Evolutionary conservation across 1,284 basidiomycete genomes (phyloP).

Genomic region (Cutaneotrichosporon sp.): DNA sequence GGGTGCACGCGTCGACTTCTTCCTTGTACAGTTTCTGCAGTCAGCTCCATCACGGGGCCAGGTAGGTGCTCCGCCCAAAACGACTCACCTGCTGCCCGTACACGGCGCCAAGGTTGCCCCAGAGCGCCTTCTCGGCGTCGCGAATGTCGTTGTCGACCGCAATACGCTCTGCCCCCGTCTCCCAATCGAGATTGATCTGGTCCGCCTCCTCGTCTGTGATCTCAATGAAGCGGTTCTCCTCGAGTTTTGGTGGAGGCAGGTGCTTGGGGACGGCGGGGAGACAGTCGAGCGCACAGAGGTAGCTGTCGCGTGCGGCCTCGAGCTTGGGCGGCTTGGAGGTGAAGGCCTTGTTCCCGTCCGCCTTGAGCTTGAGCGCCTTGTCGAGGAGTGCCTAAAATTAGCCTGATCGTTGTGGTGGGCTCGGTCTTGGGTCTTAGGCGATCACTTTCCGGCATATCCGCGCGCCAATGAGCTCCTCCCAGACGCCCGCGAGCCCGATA

Average conservation of each 20-base stretch:
- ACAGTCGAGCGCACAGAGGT: conserved; percentile 35
- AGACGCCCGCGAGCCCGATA: neutral
- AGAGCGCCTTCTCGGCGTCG: conserved; percentile 42
- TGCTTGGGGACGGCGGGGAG: conserved; percentile 27
- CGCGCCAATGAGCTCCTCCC: neutral
- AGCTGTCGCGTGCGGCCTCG: conserved; percentile 35
- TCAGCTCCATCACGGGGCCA: neutral
- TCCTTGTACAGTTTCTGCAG: conserved; percentile 46
- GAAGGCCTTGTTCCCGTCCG: conserved; percentile 42
- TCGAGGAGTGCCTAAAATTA: conserved; percentile 29
- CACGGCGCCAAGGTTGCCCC: conserved; percentile 49
- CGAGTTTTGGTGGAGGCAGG: conserved; percentile 10
- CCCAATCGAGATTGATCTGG: conserved; percentile 31
- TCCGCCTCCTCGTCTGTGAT: conserved; percentile 47
- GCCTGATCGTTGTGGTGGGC: neutral
- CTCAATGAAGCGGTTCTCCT: conserved; percentile 16
- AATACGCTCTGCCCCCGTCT: conserved; percentile 22
- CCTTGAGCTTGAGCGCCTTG: conserved; percentile 35
- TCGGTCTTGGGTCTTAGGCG: neutral
- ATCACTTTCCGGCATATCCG: neutral
- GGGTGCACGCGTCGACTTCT: conserved; percentile 53
- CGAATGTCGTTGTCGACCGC: conserved; percentile 35
- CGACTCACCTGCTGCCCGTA: conserved; percentile 52
- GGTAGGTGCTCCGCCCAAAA: neutral
- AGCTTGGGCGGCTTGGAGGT: conserved; percentile 31